phyloP scores from a whole-genome alignment of 169 alveolate genomes.

The Eimeria acervulina region DNA sequence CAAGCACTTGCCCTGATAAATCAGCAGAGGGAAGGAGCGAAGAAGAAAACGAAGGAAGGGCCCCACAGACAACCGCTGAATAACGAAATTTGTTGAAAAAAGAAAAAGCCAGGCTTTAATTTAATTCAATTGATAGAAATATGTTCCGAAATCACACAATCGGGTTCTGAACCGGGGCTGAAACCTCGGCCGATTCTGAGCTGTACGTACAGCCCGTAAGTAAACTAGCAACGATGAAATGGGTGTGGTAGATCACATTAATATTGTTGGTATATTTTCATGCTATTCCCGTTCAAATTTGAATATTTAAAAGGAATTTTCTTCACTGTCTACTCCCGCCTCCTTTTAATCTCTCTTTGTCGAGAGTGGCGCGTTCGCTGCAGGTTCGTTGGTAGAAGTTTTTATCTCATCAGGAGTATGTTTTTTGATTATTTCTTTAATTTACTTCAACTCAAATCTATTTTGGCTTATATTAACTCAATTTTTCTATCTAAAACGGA shows the following conservation, averaged over 20 bases:
- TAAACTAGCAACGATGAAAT: neutral
- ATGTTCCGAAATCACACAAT: neutral
- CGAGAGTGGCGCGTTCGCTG: no score
- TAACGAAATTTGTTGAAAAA: neutral
- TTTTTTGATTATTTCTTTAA: no score
- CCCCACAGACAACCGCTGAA: neutral
- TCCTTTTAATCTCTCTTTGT: neutral
- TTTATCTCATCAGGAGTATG: no score
- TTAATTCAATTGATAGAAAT: no score
- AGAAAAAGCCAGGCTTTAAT: neutral
- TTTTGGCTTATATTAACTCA: no score
- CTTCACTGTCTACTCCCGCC: neutral
- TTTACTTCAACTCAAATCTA: no score
- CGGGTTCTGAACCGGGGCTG: neutral
- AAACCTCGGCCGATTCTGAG: neutral
- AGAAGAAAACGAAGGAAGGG: neutral
- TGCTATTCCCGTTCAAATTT: neutral
- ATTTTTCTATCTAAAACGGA: no score
- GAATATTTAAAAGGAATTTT: neutral
- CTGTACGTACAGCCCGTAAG: conserved; percentile 9
- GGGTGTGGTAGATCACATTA: neutral
- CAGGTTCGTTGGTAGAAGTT: no score
- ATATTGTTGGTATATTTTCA: neutral
- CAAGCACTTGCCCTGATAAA: neutral
- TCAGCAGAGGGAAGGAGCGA: neutral